Base-by-base conservation (phyloP, 768 basidiomycete genomes). In the Pisolithus albus region DNA sequence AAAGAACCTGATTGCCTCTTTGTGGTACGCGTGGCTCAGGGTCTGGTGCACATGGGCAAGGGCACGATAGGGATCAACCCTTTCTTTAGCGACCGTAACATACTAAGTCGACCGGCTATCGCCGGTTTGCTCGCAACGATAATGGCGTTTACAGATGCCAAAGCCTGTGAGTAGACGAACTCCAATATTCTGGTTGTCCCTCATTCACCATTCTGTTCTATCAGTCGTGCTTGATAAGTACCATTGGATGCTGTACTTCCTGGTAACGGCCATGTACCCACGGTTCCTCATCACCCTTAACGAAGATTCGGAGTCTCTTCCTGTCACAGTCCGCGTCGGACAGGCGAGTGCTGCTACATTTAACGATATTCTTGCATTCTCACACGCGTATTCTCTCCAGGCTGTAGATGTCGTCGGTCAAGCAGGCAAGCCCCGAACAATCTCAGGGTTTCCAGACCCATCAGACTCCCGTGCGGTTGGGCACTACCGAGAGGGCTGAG, bases 201-300 rank as follows among this genome's bases (percentile, higher is more conserved):
- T 5, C 21, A 9, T 47, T 36, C 18, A 47, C 15, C 13, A 46
- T 28, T 18, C 9, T 36, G n/a, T 36, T 19, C 21, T 11, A 11
- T 54, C 4, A 96, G 94, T 99, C 65, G 75, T 99, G 2, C 80
- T 98, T 16, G 92, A 94, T 65, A 94, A 86, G 68, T 87, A 90
- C 58, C 96, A 98, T 70, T 99, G 96, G 96, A 96, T 97, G 92
- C 72, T 98, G 51, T 99, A 90, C 74, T 93, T 94, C 80, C 80
- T 98, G 26, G 85, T 84, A 6, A 86, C 92, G 2, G 89, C 93
- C 53, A 98, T 99, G 96, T 95, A 92, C 72, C 96, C 96, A 34
- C 84, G 94, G 51, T 97, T 98, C 87, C 72, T 99, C 63, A 97
- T 98, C 68, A 96, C 94, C 0, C 82, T 99, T 18, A 84, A 95